phyloP scores from a whole-genome alignment of 768 basidiomycete genomes.

The Mycena olivaceomarginata region DNA sequence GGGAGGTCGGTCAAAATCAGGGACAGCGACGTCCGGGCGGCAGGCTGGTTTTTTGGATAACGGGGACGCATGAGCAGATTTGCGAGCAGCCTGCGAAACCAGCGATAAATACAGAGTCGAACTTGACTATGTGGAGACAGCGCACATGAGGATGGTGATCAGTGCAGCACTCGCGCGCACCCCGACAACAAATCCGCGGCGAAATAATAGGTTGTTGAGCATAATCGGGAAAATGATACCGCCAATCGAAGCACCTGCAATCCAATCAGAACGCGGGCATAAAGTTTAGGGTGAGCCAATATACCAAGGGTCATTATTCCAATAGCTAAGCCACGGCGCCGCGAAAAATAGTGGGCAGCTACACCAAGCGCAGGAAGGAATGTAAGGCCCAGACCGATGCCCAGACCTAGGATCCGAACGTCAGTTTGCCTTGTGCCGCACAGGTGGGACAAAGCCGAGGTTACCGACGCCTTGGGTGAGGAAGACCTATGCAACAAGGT shows the following conservation, averaged over 20 bases:
- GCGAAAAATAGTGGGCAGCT: slow-evolving; percentile 32
- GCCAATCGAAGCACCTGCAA: slow-evolving; percentile 34
- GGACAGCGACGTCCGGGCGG: slow-evolving; percentile 11
- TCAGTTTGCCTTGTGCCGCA: slow-evolving; percentile 19
- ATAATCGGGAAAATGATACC: slow-evolving; percentile 35
- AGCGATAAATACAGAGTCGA: neutral
- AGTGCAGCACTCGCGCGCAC: slow-evolving; percentile 36
- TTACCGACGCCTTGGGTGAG: slow-evolving; percentile 39
- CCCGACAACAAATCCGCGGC: slow-evolving; percentile 25
- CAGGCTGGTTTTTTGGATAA: slow-evolving; percentile 12
- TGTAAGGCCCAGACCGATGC: slow-evolving; percentile 33
- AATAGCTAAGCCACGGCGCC: slow-evolving; percentile 30
- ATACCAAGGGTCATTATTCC: slow-evolving; percentile 36
- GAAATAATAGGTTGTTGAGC: slow-evolving; percentile 30
- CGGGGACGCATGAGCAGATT: slow-evolving; percentile 35
- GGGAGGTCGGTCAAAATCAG: slow-evolving; percentile 18
- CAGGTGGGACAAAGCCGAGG: slow-evolving; percentile 12
- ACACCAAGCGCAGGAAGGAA: slow-evolving; percentile 31
- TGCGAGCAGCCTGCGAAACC: slow-evolving; percentile 28
- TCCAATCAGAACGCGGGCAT: neutral
- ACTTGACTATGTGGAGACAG: neutral
- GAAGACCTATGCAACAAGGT: slow-evolving; percentile 37
- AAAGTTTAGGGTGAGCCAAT: neutral
- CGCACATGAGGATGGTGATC: slow-evolving; percentile 33
- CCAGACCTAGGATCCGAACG: slow-evolving; percentile 24